Conservation (phyloP, 2,329 filamentous ascomycete species). For the Thermoascus crustaceus region DNA sequence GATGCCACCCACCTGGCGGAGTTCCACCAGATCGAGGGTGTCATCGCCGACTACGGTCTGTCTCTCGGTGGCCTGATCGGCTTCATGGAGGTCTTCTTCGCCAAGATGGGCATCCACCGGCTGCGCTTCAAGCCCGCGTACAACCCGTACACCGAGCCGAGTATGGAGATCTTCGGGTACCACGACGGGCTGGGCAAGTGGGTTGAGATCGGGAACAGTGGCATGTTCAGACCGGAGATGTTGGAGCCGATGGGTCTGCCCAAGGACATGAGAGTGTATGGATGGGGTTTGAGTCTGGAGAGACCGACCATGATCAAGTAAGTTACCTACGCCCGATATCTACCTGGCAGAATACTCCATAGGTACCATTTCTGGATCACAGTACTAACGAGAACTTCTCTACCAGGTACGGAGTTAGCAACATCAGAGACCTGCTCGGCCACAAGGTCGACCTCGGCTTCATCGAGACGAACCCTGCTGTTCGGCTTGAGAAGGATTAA, state of each 20-base stretch:
- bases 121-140: conserved; percentile 96
- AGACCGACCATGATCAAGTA: conserved; percentile 97
- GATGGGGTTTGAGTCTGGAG: conserved; percentile 86
- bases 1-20: conserved; percentile 95
- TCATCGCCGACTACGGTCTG: conserved; percentile 92
- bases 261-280: conserved; percentile 85
- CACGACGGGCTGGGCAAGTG: conserved; percentile 83
- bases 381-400: conserved; percentile 7
- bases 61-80: conserved; percentile 88
- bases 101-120: conserved; percentile 81
- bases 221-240: conserved; percentile 99
- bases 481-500: conserved; percentile 78
- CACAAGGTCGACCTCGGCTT: conserved; percentile 94
- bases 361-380: too few relatives aligned
- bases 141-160: conserved; percentile 90
- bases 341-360: too few relatives aligned
- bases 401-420: conserved; percentile 60
- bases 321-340: conserved; percentile 23
- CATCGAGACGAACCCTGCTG: conserved; percentile 83
- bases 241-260: conserved; percentile 88
- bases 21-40: conserved; percentile 97
- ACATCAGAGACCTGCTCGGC: conserved; percentile 84
- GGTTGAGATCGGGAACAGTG: conserved; percentile 95
- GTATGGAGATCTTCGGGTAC: conserved; percentile 97
- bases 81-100: conserved; percentile 94